Evolutionary conservation across 306 rosid genomes (phyloP), one percentile per base, ranked within the genome.

Genomic region (Prunus mume): DNA sequence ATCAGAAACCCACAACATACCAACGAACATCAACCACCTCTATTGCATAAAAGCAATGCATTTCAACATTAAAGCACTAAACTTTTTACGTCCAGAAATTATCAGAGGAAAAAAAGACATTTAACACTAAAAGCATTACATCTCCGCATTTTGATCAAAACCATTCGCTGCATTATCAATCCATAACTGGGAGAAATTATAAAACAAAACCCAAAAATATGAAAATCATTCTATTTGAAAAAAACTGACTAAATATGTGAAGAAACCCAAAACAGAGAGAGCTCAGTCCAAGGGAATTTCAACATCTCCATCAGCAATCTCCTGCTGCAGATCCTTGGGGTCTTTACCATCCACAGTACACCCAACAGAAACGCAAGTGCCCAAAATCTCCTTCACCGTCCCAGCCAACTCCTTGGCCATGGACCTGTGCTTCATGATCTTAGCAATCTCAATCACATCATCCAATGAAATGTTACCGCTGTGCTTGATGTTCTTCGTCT

Each of bases 291-390:
- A 69, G 10, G 97, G 92, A 30, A 92, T 47, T 81, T 92, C 96
- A 11, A 92, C 89, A 22, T 90, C 96, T 0, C 96, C 97, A 10
- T 90, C 93, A 0, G 83, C 1, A 34, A 92, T 86, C 81, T 92
- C 97, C 76, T 90, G 89, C 83, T 90, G 96, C 38, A 91, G 74
- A 80, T 89, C 97, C 85, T 91, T 91, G 0, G 97, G 97, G 76
- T 89, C 91, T 66, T 90, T 92, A 3, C 93, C 92, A 22, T 92
- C 97, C 0, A 92, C 97, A 4, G 96, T 90, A 46, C 97, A 92
- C 2, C 96, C 97, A 9, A 92, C 96, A 1, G 97, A 90, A 1
- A 92, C 97, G 17, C 97, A 92, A 2, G 97, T 92, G 1, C 97
- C 97, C 2, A 92, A 90, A 2, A 92, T 92, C 87, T 92, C 97